These are phyloP conservation scores for Daldinia childiae DNA, from an alignment of 495 filamentous ascomycete species.

Conservation along the genomic window DNA sequence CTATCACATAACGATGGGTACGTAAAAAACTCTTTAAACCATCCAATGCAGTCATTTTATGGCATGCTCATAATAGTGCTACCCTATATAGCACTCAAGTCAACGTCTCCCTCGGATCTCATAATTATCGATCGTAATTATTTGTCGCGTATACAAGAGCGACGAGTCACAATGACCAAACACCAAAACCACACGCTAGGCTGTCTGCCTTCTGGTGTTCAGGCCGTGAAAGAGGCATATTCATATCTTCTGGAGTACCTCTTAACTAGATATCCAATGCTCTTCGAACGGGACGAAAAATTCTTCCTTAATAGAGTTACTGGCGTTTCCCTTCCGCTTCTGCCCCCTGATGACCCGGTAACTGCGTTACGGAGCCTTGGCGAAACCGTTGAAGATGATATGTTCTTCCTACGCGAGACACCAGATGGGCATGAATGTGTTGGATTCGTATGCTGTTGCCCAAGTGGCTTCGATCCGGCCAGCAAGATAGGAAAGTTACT, in stretches of 20 bases:
- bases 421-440: constrained; percentile 67
- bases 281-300: constrained; percentile 59
- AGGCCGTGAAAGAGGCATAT: constrained; percentile 72
- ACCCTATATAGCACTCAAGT: constrained; percentile 53
- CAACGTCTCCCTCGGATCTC: constrained; percentile 65
- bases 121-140: constrained; percentile 75
- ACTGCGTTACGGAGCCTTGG: constrained; percentile 61
- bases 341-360: constrained; percentile 38
- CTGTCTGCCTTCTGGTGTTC: constrained; percentile 52
- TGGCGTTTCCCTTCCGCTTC: constrained; percentile 53
- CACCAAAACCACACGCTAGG: constrained; percentile 60
- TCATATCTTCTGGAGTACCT: constrained; percentile 72
- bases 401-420: constrained; percentile 74
- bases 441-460: constrained; percentile 76
- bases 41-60: background rate
- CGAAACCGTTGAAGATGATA: constrained; percentile 75
- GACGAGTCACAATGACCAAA: constrained; percentile 59
- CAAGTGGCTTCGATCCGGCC: constrained; percentile 73
- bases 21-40: constrained; percentile 1
- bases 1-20: constrained; percentile 80
- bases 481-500: constrained; percentile 71
- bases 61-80: background rate
- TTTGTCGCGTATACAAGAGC: constrained; percentile 61
- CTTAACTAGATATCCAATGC: constrained; percentile 69
- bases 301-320: constrained; percentile 60